Evolutionary conservation across 805 yeast species (phyloP), one percentile per base, ranked within the genome.

Genomic region (Candida yuanshanica): DNA sequence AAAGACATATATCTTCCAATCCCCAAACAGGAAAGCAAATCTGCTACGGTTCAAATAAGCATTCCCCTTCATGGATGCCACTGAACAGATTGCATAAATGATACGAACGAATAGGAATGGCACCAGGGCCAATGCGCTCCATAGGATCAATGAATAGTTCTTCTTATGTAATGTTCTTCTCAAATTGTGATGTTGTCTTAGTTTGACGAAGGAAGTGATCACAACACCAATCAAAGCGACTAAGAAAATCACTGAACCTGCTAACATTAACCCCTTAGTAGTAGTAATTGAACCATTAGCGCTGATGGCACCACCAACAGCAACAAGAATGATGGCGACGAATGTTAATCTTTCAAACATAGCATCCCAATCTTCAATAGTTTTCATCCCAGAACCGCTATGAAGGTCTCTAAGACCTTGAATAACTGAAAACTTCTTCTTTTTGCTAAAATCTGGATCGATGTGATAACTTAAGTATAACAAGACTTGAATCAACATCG

Each of bases 1-100:
- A 13, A 35, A 39, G 7, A 34, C 24, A 24, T 31, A 39, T 4
- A 34, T 20, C 12, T 29, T 31, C 43, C 43, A 39, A 23, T 39
- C 38, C 18, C 43, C 43, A 22, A 35, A 29, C 7, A 39, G 20
- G 35, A 18, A 39, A 31, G 27, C 31, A 12, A 16, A 39, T 14
- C 16, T 35, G 11, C 32, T 35, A 4, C 14, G 8, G 23, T 20
- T 35, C 10, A 12, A 12, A 5, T 20, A 24, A 20, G 13, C 20
- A 20, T 26, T 21, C 6, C 23, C 14, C 4, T 35, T 23, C 5
- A 27, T 21, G 7, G 31, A 23, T 16, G 33, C 22, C 16, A 34
- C 33, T 8, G 25, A 22, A 10, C 20, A 24, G 9, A 35, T 34
- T 2, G 36, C 22, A 39, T 39, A 35, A 14, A 39, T 24, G 5